A percentile compares a stretch with the other conserved stretches of the same genome.
These are phyloP conservation scores for Lithocarpus polystachyus DNA, from an alignment of 306 rosid species.

Conservation along the genomic window DNA sequence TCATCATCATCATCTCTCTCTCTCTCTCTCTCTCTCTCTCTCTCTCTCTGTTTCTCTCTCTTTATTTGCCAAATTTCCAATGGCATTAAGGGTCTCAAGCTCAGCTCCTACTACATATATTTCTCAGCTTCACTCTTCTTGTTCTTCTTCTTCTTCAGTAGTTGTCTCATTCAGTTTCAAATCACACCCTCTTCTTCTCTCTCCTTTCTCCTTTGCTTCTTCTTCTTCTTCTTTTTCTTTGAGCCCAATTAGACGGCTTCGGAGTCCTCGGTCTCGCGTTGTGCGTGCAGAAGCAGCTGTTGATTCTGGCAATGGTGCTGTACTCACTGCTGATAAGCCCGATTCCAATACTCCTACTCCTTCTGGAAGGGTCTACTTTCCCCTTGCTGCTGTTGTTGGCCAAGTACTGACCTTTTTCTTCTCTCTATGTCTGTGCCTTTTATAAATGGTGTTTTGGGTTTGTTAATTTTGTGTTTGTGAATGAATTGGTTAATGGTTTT, in stretches of 20 bases:
- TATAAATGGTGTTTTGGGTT: background rate
- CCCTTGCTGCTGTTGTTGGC: slow-evolving; percentile 96
- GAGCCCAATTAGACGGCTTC: slow-evolving; percentile 8
- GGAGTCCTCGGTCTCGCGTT: slow-evolving; percentile 14
- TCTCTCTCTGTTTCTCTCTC: background rate
- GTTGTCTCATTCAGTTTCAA: slow-evolving; percentile 19
- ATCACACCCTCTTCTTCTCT: slow-evolving; percentile 20
- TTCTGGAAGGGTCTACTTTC: slow-evolving; percentile 81
- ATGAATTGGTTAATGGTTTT: background rate
- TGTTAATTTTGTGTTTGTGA: background rate
- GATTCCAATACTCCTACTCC: background rate
- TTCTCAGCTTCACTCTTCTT: slow-evolving; percentile 31
- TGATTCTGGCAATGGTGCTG: slow-evolving; percentile 69
- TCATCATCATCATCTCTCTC: background rate
- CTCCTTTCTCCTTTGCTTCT: background rate
- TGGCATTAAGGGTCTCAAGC: slow-evolving; percentile 24
- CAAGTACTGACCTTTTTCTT: slow-evolving; percentile 42
- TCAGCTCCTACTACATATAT: slow-evolving; percentile 2
- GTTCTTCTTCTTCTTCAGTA: background rate
- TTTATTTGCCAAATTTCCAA: background rate
- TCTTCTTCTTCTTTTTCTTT: slow-evolving; percentile 12
- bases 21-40: slow-evolving; percentile 8
- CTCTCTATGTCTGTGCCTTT: background rate
- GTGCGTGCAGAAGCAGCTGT: slow-evolving; percentile 19
- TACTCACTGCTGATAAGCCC: slow-evolving; percentile 33